Base-by-base conservation (phyloP, 805 yeast species). In the Metschnikowia shivogae region DNA sequence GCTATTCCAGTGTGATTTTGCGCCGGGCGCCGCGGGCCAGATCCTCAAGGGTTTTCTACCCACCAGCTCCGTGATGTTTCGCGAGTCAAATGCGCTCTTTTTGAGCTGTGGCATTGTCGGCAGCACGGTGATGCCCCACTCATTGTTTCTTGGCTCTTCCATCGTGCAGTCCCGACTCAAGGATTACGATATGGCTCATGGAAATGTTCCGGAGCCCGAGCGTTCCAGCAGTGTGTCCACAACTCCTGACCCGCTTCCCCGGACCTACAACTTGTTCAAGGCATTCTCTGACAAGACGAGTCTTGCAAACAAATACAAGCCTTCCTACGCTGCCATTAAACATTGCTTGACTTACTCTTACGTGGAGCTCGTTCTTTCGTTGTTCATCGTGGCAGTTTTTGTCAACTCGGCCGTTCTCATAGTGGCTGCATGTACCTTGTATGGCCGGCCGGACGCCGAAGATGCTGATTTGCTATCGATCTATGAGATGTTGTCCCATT, bases 1-100 rank as follows among this genome's bases (percentile, higher is more conserved):
- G 54, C 66, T 89, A 26, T 74, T 74, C 56, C 78, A 78, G 56
- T 69, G 68, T 55, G 63, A 59, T 33, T 79, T 83, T 43, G 67
- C 71, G 4, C 76, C 82, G 5, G 79, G 78, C 2, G 67, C 81
- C 34, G 70, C 78, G 14, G 60, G 66, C 36, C 77, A 72, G 4
- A 74, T 89, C 4, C 62, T 78, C 40, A 64, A 68, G 52, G 96
- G 96, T 0, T 86, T 84, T 55, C 57, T 88, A 14, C 97, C 97
- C 0, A 14, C 65, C 8, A 49, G 62, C 46, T 53, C 53, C 14
- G 57, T 55, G 22, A 57, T 66, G 12, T 65, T 68, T 53, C 49
- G 46, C 29, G 73, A 69, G 43, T 59, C 59, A 17, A 63, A 67
- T 49, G 75, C 76, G 3, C 61, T 72, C 17, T 72, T 70, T 43